phyloP scores from a whole-genome alignment of 208 protist species.

The Trypanosoma cruzi region DNA sequence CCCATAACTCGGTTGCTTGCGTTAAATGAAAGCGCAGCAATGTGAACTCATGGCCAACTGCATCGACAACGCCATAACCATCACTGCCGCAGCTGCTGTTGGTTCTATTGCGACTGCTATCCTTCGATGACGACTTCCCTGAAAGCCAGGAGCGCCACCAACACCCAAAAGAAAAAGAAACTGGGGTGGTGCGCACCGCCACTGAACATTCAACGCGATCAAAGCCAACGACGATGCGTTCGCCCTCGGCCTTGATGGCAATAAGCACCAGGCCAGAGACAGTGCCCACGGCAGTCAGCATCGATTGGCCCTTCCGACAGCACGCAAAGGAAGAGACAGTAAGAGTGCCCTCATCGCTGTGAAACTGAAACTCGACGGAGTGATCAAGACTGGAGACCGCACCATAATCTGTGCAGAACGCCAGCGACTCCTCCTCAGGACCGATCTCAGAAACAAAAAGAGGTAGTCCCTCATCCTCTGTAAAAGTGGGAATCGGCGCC shows the following conservation, averaged over 20 bases:
- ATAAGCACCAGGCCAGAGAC: slow-evolving; percentile 52
- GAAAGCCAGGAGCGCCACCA: slow-evolving; percentile 30
- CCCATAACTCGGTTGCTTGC: slow-evolving; percentile 50
- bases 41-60: slow-evolving; percentile 39
- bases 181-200: slow-evolving; percentile 16
- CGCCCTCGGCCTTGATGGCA: slow-evolving; percentile 66
- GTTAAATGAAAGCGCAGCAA: slow-evolving; percentile 47
- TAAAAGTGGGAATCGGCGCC: slow-evolving; percentile 71
- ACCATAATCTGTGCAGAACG: slow-evolving; percentile 78
- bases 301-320: slow-evolving; percentile 34
- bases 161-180: slow-evolving; percentile 21
- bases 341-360: slow-evolving; percentile 35
- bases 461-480: slow-evolving; percentile 53
- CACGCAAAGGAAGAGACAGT: slow-evolving; percentile 66
- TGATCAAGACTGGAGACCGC: slow-evolving; percentile 80
- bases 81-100: neutral
- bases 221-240: slow-evolving; percentile 55
- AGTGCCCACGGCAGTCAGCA: slow-evolving; percentile 68
- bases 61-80: slow-evolving; percentile 1
- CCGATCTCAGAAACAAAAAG: slow-evolving; percentile 81
- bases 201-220: slow-evolving; percentile 30
- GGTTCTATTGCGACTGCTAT: slow-evolving; percentile 10
- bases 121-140: slow-evolving; percentile 8
- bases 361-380: slow-evolving; percentile 76
- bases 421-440: slow-evolving; percentile 61